A percentile compares a stretch with the other conserved stretches of the same genome.
These are phyloP conservation scores for Moricandia arvensis DNA, from an alignment of 345 rosid genomes.

Conservation along the genomic window DNA sequence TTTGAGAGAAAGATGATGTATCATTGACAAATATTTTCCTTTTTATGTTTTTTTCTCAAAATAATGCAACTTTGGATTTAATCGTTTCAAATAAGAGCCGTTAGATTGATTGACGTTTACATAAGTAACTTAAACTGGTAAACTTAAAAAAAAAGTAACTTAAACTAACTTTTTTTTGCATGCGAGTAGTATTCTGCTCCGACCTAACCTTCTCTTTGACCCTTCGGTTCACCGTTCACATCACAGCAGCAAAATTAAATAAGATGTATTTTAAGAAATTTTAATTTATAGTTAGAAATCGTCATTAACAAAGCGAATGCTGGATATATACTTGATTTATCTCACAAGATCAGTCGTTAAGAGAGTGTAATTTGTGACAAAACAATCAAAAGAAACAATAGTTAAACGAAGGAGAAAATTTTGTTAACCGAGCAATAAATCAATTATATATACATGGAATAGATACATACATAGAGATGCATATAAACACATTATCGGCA, in stretches of 20 bases:
- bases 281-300: not conserved
- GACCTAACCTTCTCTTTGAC: constrained; percentile 39
- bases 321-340: not conserved
- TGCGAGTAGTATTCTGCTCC: constrained; percentile 13
- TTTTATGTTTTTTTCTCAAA: too few relatives aligned
- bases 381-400: not conserved
- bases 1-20: too few relatives aligned
- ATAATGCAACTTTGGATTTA: too few relatives aligned
- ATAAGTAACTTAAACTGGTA: too few relatives aligned
- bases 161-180: not conserved
- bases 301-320: not conserved
- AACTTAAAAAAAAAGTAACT: too few relatives aligned
- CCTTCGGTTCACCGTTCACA: constrained; percentile 25
- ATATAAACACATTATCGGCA: not conserved
- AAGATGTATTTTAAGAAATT: not conserved
- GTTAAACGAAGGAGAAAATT: not conserved
- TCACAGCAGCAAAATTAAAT: constrained; percentile 8
- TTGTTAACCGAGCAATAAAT: not conserved
- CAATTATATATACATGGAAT: not conserved
- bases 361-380: not conserved
- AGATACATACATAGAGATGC: not conserved
- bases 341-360: not conserved
- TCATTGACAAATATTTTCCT: too few relatives aligned
- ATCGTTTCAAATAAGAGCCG: not conserved
- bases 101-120: not conserved